Conservation (phyloP, 1,284 basidiomycete genomes). For the Leccinum griseonigrum region DNA sequence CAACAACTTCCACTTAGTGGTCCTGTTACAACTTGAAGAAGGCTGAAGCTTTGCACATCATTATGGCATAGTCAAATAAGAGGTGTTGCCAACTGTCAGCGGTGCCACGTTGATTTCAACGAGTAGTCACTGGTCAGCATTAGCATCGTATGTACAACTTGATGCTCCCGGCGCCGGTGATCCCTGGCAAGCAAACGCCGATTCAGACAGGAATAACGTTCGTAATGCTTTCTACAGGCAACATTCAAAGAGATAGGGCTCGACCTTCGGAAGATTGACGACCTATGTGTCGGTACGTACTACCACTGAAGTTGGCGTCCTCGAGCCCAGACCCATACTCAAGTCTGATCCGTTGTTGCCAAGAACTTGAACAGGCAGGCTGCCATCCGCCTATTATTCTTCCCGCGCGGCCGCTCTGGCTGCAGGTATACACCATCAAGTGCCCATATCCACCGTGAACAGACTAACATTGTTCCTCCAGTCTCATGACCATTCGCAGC, state of each 20-base stretch:
- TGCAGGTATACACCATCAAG: slow-evolving; percentile 75
- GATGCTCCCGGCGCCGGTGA: slow-evolving; percentile 40
- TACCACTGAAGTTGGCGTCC: neutral
- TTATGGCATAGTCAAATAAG: too few relatives aligned
- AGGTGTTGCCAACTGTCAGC: too few relatives aligned
- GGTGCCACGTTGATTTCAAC: too few relatives aligned
- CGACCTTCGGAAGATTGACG: slow-evolving; percentile 65
- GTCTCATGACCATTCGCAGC: slow-evolving; percentile 80
- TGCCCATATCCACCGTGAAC: slow-evolving; percentile 80
- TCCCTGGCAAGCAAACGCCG: neutral
- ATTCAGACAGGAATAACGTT: neutral
- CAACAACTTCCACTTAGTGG: too few relatives aligned
- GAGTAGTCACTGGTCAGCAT: too few relatives aligned
- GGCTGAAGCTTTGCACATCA: too few relatives aligned
- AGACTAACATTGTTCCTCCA: slow-evolving; percentile 82
- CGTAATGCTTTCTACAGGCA: slow-evolving; percentile 35
- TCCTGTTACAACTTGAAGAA: too few relatives aligned
- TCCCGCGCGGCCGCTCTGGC: slow-evolving; percentile 78
- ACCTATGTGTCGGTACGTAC: slow-evolving; percentile 73
- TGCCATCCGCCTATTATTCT: slow-evolving; percentile 82
- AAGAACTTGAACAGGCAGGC: too few relatives aligned
- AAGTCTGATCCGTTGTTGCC: neutral
- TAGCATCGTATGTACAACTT: too few relatives aligned
- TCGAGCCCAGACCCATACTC: neutral
- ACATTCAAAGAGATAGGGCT: slow-evolving; percentile 47